Base-by-base conservation (phyloP, 306 rosid genomes). In the Lathyrus aphaca region DNA sequence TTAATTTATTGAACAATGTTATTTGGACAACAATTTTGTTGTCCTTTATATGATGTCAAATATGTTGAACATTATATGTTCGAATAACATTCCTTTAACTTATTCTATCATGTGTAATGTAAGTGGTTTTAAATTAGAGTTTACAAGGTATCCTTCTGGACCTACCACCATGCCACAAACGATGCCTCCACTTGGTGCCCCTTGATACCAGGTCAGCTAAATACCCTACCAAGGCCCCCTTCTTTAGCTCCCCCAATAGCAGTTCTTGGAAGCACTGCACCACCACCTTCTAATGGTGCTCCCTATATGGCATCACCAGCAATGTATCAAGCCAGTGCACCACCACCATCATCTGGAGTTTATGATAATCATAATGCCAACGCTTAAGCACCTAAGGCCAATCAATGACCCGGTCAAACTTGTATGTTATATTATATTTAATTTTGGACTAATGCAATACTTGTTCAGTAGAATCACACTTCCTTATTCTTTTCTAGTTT, bases 161-260 rank as follows among this genome's bases (percentile, higher is more conserved):
- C 87, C 82, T 50, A 15, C 62, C 74, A n/a, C 64, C 77, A 69
- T 76, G 84, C 82, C 63, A 39, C 80, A 73, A 58, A 76, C 76
- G 82, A 45, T 69, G 35, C 82, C 84, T 38, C 87, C 87, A 63
- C 87, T 80, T 25, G 87, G 84, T 51, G 72, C 82, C 12, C 84
- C 87, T 40, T 46, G 70, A 39, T 74, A 29, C 82, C 77, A 4
- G 84, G 84, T 72, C 87, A 79, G 55, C 25, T 51, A 25, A 82
- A 42, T 74, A 6, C 77, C 37, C 1, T 79, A 45, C 80, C 87
- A 8, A 73, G 87, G 55, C 84, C 84, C 12, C 84, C 87, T 51
- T 57, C 77, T 2, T 61, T 79, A 53, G 79, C 82, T 64, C 82
- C 82, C 19, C 82, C 82, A 10, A 72, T 84, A 42, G n/a, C 71